Percentiles rank a stretch among this genome's conserved stretches.
These are phyloP conservation scores for Nicotiana noctiflora DNA, from an alignment of 257 asterid species.

Conservation along the genomic window DNA sequence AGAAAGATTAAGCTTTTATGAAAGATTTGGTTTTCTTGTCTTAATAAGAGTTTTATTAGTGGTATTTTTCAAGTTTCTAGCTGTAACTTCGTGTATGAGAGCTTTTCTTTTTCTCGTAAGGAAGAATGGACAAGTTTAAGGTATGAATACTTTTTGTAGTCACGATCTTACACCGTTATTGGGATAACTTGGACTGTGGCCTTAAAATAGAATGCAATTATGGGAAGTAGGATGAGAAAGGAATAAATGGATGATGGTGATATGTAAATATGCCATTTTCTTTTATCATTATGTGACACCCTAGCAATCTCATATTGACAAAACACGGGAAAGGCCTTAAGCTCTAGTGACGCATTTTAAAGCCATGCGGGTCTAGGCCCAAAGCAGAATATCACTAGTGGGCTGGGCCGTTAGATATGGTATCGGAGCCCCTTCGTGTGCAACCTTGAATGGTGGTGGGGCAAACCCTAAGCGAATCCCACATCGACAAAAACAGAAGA, in stretches of 20 bases:
- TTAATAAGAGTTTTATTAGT: background rate
- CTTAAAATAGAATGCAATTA: background rate
- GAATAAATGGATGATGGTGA: constrained; percentile 9
- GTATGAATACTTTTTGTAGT: background rate
- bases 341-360: too few species aligned
- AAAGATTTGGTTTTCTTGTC: background rate
- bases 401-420: too few species aligned
- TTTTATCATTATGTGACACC: background rate
- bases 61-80: background rate
- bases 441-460: too few species aligned
- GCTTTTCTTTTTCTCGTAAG: background rate
- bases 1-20: background rate
- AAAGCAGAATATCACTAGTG: too few species aligned
- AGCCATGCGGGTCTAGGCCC: too few species aligned
- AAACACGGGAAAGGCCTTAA: too few species aligned
- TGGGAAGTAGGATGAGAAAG: background rate
- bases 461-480: too few species aligned
- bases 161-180: background rate
- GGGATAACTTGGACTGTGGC: background rate
- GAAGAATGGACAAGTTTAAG: background rate
- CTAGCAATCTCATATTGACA: too few species aligned
- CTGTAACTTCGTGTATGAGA: background rate
- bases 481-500: too few species aligned
- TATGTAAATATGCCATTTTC: background rate
- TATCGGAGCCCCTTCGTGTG: too few species aligned